These are phyloP conservation scores for Xylaria grammica DNA, from an alignment of 495 filamentous ascomycete genomes.

Conservation along the genomic window DNA sequence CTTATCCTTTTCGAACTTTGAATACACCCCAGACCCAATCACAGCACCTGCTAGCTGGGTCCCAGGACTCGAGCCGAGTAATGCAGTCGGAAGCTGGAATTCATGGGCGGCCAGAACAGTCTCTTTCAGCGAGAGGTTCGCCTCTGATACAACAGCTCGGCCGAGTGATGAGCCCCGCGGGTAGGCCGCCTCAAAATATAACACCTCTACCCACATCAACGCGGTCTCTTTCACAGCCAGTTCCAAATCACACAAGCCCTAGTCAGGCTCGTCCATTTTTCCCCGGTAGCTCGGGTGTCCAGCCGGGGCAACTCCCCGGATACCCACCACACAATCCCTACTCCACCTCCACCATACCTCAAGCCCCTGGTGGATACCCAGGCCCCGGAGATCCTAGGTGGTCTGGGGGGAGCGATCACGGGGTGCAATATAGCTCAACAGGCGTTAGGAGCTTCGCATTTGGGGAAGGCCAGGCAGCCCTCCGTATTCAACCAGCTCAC, in stretches of 20 bases:
- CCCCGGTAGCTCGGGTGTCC: conserved; percentile 27
- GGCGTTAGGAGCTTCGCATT: conserved; percentile 43
- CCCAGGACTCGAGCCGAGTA: conserved; percentile 30
- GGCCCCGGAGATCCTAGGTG: conserved; percentile 40
- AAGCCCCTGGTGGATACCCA: conserved; percentile 16
- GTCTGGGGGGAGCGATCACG: conserved; percentile 29
- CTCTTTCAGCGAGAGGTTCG: conserved; percentile 36
- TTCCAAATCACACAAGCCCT: conserved; percentile 37
- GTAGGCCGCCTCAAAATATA: conserved; percentile 40
- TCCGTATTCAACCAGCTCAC: conserved; percentile 44
- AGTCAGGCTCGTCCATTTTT: conserved; percentile 16
- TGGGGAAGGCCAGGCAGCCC: conserved; percentile 47
- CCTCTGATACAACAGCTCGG: conserved; percentile 44
- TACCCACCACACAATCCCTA: conserved; percentile 14
- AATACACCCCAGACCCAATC: conserved; percentile 57
- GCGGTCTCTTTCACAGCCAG: conserved; percentile 48
- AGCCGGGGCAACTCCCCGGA: conserved; percentile 24
- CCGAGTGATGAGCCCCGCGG: conserved; percentile 34
- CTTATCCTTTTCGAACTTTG: conserved; percentile 50
- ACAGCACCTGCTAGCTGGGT: conserved; percentile 44
- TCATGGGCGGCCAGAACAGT: conserved; percentile 29
- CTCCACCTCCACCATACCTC: conserved; percentile 24
- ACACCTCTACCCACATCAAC: conserved; percentile 37
- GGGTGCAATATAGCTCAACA: conserved; percentile 27
- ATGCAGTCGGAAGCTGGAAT: conserved; percentile 25